A percentile compares a stretch with the other conserved stretches of the same genome.
phyloP scores from a whole-genome alignment of 2,329 filamentous ascomycete species.

The Sclerotinia glacialis region DNA sequence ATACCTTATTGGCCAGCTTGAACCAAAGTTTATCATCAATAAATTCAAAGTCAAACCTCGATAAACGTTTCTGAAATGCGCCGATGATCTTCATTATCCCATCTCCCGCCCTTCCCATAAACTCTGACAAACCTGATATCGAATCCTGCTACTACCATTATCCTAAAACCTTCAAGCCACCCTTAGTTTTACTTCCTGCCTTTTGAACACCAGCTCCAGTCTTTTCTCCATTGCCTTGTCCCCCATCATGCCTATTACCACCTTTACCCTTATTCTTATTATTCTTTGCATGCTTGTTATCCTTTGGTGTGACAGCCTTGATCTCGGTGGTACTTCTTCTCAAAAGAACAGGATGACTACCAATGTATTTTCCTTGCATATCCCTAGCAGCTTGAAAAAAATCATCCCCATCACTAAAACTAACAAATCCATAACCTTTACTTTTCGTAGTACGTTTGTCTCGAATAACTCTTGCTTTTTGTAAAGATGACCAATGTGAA shows the following conservation, averaged over 20 bases:
- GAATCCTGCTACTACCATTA: constrained; percentile 39
- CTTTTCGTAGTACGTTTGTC: constrained; percentile 97
- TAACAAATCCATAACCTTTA: constrained; percentile 94
- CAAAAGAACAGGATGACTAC: constrained; percentile 87
- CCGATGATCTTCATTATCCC: background rate
- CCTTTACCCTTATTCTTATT: constrained; percentile 44
- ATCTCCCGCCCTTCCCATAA: no score
- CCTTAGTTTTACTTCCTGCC: constrained; percentile 65
- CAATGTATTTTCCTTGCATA: constrained; percentile 99
- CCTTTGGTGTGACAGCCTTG: constrained; percentile 68
- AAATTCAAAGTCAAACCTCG: background rate
- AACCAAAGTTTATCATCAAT: background rate
- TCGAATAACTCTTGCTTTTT: constrained; percentile 88
- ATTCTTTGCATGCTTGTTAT: constrained; percentile 50
- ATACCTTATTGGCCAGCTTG: background rate
- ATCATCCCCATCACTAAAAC: constrained; percentile 91
- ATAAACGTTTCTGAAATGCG: background rate
- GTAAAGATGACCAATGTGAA: constrained; percentile 78
- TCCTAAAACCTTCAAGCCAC: constrained; percentile 59
- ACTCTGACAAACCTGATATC: background rate
- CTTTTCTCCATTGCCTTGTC: constrained; percentile 41
- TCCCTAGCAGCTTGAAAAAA: constrained; percentile 96
- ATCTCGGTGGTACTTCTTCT: constrained; percentile 91
- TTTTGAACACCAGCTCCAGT: constrained; percentile 56
- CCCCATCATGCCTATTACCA: constrained; percentile 39